Evolutionary conservation across 148 eudicot species (phyloP), one percentile per base, ranked within the genome.

Genomic region (Linanthus parryae): DNA sequence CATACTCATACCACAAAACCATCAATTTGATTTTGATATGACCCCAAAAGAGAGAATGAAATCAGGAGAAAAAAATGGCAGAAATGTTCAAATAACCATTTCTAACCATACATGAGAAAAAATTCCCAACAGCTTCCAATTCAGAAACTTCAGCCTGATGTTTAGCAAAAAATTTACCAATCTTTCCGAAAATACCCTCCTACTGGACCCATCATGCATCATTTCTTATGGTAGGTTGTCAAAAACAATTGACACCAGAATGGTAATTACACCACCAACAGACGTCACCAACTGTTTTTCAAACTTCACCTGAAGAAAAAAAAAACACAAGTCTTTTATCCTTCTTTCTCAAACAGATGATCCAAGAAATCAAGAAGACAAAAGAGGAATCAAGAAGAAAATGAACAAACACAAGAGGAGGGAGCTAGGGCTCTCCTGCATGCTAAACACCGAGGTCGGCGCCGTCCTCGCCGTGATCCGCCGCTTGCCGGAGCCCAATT

Each of bases 391-490:
- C 7, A 16, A 22, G 7, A 24, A 28, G 23, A 43, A n/a, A 39
- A 36, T 49, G 74, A 64, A 61, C 2, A 85, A 34, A 30, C 52
- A 45, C 11, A 75, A 64, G 61, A 73, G 68, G 25, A 86, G 61
- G 73, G 83, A 87, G 44, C 59, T 84, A 13, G 94, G 89, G 2
- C 19, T 87, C 15, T 79, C 94, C 0, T 91, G 98, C 81, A 87
- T 81, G 76, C 56, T 91, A 7, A 91, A 81, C 77, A 83, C 98
- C 36, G 98, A 87, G 63, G 73, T 86, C 3, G 87, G 98, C 35
- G 86, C 95, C 8, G 86, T 91, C 17, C 54, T 91, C 15, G 95
- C 95, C 8, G 87, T 81, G 12, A 65, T 91, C 18, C 73, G 94
- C 8, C 77, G 84, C 7, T 39, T 50, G 12, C 36, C 67, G 12